A percentile compares a stretch with the other conserved stretches of the same genome.
phyloP scores from a whole-genome alignment of 2,329 filamentous ascomycete genomes.

The Ophiocordyceps camponoti-leonardi region DNA sequence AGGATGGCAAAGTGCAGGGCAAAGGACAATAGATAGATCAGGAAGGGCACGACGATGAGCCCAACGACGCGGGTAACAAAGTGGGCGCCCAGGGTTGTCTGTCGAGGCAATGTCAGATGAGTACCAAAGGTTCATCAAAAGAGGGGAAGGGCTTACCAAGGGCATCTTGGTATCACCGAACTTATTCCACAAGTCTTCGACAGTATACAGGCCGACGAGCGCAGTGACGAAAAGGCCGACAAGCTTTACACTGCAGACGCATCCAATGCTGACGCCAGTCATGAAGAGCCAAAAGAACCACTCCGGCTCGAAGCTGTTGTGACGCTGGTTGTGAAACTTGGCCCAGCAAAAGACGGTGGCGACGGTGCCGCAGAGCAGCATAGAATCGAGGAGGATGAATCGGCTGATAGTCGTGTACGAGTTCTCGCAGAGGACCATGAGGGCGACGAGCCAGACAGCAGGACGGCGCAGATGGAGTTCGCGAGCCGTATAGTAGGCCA shows the following conservation, averaged over 20 bases:
- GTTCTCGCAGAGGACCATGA: conserved; percentile 98
- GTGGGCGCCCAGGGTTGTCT: conserved; percentile 56
- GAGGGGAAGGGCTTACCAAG: conserved; percentile 31
- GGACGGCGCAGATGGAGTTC: conserved; percentile 76
- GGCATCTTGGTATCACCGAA: conserved; percentile 91
- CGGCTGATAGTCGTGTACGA: conserved; percentile 98
- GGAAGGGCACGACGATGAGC: conserved; percentile 71
- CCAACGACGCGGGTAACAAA: conserved; percentile 65
- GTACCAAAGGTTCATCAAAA: conserved; percentile 4
- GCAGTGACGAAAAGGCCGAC: conserved; percentile 93
- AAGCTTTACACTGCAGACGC: conserved; percentile 96
- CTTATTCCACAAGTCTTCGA: conserved; percentile 95
- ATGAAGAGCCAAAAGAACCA: conserved; percentile 93
- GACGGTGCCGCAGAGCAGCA: conserved; percentile 98
- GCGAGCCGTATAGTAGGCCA: conserved; percentile 89
- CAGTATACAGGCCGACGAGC: conserved; percentile 85
- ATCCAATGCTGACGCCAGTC: conserved; percentile 90
- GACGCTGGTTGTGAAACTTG: conserved; percentile 80
- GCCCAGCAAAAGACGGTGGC: conserved; percentile 94
- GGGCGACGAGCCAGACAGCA: conserved; percentile 83
- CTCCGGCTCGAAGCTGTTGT: conserved; percentile 71
- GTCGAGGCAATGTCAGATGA: neutral
- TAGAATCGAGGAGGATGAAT: conserved; percentile 95
- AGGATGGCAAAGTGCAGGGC: conserved; percentile 88
- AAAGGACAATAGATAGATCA: conserved; percentile 93